These are phyloP conservation scores for Fraxinus ornus DNA, from an alignment of 305 asterid species.

Conservation along the genomic window DNA sequence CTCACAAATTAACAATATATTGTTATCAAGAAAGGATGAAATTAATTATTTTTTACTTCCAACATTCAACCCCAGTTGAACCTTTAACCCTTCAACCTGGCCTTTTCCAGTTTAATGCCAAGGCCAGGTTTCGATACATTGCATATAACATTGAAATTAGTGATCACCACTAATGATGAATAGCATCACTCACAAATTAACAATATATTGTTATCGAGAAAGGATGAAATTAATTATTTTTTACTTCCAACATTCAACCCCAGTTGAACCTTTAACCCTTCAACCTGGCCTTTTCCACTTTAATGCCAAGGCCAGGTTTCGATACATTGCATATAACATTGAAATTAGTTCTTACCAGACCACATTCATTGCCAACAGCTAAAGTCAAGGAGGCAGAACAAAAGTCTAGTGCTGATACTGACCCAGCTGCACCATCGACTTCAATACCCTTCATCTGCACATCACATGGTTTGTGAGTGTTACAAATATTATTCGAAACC, in stretches of 20 bases:
- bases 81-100: not conserved
- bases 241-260: not conserved
- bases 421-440: slow-evolving; percentile 53
- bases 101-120: not conserved
- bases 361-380: slow-evolving; percentile 83
- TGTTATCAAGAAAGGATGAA: not conserved
- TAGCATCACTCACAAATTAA: not conserved
- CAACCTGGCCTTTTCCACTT: not conserved
- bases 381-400: slow-evolving; percentile 55
- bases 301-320: not conserved
- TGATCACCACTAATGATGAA: not conserved
- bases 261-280: not conserved
- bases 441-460: slow-evolving; percentile 54
- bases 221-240: not conserved
- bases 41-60: not conserved
- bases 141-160: slow-evolving; percentile 10
- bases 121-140: not conserved
- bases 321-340: not conserved
- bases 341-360: slow-evolving; percentile 56
- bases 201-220: not conserved
- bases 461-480: slow-evolving; percentile 28
- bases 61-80: not conserved
- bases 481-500: slow-evolving; percentile 8
- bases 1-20: not conserved
- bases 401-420: slow-evolving; percentile 74